A percentile compares a stretch with the other conserved stretches of the same genome.
Conservation (phyloP, 768 basidiomycete genomes). For the Fibroporia radiculosa region DNA sequence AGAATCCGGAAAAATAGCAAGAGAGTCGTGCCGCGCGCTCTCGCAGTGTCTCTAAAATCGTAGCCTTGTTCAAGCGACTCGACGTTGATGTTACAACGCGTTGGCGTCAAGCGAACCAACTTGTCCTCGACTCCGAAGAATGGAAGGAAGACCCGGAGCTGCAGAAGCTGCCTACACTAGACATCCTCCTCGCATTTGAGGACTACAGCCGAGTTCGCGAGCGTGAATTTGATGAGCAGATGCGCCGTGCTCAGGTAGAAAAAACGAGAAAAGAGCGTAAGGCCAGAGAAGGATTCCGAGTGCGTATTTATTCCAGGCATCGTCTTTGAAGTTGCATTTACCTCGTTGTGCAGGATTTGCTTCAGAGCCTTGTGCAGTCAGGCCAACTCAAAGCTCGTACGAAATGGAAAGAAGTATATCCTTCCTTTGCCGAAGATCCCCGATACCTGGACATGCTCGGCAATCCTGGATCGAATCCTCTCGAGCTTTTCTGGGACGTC, state of each 20-base stretch:
- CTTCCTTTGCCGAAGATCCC: slow-evolving; percentile 63
- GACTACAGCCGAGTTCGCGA: slow-evolving; percentile 88
- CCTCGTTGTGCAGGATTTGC: slow-evolving; percentile 44
- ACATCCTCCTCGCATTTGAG: slow-evolving; percentile 90
- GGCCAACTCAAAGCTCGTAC: slow-evolving; percentile 72
- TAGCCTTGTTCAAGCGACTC: slow-evolving; percentile 77
- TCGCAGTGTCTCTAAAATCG: slow-evolving; percentile 78
- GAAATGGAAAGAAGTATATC: slow-evolving; percentile 90
- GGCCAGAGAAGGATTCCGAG: slow-evolving; percentile 87
- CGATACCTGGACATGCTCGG: slow-evolving; percentile 89
- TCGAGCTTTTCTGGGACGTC: slow-evolving; percentile 94
- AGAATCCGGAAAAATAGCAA: slow-evolving; percentile 40
- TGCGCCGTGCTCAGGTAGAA: slow-evolving; percentile 71
- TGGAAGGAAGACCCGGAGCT: slow-evolving; percentile 76
- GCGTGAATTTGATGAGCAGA: slow-evolving; percentile 85
- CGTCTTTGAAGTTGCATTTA: neutral
- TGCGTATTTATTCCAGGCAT: slow-evolving; percentile 21
- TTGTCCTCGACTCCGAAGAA: slow-evolving; percentile 68
- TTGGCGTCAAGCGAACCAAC: slow-evolving; percentile 79
- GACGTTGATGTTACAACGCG: slow-evolving; percentile 90
- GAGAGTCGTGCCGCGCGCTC: slow-evolving; percentile 70
- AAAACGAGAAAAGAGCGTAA: slow-evolving; percentile 82
- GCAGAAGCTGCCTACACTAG: slow-evolving; percentile 78
- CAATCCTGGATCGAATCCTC: slow-evolving; percentile 87
- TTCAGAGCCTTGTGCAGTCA: slow-evolving; percentile 57